A percentile compares a stretch with the other conserved stretches of the same genome.
These are phyloP conservation scores for Leccinellum rugosiceps DNA, from an alignment of 768 basidiomycete species.

Conservation along the genomic window DNA sequence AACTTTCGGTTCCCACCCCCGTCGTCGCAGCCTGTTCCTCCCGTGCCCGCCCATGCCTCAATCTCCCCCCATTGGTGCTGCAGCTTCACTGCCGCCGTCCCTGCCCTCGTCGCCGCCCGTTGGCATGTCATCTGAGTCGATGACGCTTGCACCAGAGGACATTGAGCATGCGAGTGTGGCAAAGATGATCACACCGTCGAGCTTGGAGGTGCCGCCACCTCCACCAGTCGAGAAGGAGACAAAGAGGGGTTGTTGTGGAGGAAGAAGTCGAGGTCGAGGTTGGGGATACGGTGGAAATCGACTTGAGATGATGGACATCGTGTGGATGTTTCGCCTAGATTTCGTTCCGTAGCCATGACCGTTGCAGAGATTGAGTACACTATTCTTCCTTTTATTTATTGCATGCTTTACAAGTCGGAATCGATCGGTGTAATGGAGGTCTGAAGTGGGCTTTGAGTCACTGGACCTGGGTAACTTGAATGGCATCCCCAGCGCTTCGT, in stretches of 20 bases:
- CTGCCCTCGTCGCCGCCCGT: conserved; percentile 27
- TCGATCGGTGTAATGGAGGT: too few species aligned
- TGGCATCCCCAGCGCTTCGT: too few species aligned
- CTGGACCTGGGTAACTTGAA: too few species aligned
- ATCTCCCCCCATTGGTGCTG: conserved; percentile 16
- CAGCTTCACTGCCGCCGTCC: conserved; percentile 10
- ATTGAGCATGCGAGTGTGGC: conserved; percentile 13
- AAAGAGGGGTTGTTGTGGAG: conserved; percentile 39
- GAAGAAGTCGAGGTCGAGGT: conserved; percentile 70
- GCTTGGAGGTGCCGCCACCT: conserved; percentile 75
- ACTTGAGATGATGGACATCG: conserved; percentile 38
- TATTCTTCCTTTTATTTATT: too few species aligned
- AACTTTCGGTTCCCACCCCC: conserved; percentile 75
- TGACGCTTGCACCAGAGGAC: conserved; percentile 4
- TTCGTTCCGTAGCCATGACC: too few species aligned
- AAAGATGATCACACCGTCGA: conserved; percentile 52
- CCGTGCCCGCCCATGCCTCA: conserved; percentile 3
- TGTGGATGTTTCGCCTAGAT: background rate
- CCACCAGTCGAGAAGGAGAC: conserved; percentile 76
- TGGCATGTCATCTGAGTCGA: too few species aligned
- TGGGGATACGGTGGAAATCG: conserved; percentile 75
- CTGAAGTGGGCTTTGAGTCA: too few species aligned
- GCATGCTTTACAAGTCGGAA: too few species aligned
- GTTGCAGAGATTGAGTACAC: too few species aligned
- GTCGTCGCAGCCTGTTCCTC: conserved; percentile 6